A percentile compares a stretch with the other conserved stretches of the same genome.
phyloP scores from a whole-genome alignment of 257 asterid species.

The Solanum habrochaites region DNA sequence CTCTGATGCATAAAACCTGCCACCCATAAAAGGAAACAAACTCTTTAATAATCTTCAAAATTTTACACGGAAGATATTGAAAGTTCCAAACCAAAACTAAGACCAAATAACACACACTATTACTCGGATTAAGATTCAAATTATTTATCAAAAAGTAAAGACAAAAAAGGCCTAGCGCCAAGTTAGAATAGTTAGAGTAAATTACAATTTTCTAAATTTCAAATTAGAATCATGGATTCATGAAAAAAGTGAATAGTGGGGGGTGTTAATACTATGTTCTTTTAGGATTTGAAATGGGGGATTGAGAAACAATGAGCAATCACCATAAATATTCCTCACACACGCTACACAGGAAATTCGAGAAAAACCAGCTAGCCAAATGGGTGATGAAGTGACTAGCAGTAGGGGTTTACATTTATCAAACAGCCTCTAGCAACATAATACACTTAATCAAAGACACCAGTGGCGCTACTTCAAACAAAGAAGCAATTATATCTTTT shows the following conservation, averaged over 20 bases:
- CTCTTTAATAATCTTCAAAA: neutral
- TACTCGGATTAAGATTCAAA: neutral
- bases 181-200: neutral
- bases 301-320: neutral
- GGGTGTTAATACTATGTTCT: neutral
- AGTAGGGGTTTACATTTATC: neutral
- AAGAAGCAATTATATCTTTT: neutral
- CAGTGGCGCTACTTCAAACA: neutral
- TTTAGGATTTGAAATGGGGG: neutral
- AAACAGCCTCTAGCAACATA: neutral
- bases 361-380: neutral
- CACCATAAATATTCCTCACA: neutral
- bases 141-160: neutral
- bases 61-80: neutral
- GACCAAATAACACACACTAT: neutral
- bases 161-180: neutral
- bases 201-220: neutral
- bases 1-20: constrained; percentile 82
- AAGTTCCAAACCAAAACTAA: neutral
- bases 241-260: neutral
- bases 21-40: neutral
- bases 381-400: neutral
- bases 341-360: neutral
- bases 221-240: neutral
- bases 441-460: neutral